Percentiles rank a stretch among this genome's conserved stretches.
Evolutionary conservation across 257 asterid genomes (phyloP).

Genomic region (Solanum phureja): DNA sequence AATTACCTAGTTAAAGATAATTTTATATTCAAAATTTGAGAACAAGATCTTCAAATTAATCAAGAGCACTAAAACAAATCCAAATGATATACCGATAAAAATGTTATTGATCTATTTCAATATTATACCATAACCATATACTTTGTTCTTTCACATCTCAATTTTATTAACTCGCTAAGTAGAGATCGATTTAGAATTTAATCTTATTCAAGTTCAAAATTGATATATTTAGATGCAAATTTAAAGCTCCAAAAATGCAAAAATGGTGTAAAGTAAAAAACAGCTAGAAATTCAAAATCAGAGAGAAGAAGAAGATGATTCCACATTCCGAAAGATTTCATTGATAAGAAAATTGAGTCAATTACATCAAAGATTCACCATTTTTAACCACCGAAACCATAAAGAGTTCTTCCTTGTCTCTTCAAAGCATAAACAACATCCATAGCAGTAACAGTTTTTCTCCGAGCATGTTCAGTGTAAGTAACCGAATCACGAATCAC

Average conservation of each 20-base stretch:
- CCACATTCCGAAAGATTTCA: not conserved
- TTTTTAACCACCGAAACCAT: slow-evolving; percentile 9
- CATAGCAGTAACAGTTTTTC: slow-evolving; percentile 21
- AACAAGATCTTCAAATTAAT: not conserved
- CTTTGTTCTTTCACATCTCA: too few relatives aligned
- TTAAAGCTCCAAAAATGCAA: too few relatives aligned
- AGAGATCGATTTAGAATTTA: too few relatives aligned
- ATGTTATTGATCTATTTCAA: too few relatives aligned
- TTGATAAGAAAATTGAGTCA: too few relatives aligned
- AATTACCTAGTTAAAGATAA: too few relatives aligned
- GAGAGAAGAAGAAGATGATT: not conserved
- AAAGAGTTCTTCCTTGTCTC: slow-evolving; percentile 23
- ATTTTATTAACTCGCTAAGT: fast-evolving
- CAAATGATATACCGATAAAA: not conserved
- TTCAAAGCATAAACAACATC: slow-evolving; percentile 20
- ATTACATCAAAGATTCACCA: not conserved
- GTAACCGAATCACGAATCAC: slow-evolving; percentile 28
- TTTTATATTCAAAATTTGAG: not conserved
- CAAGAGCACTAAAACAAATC: fast-evolving
- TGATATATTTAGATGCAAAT: too few relatives aligned
- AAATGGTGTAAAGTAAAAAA: too few relatives aligned
- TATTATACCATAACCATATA: too few relatives aligned
- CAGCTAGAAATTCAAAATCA: too few relatives aligned
- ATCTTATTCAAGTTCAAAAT: too few relatives aligned
- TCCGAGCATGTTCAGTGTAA: slow-evolving; percentile 22